Conservation (phyloP, 345 rosid species). For the Eucalyptus virginea region DNA sequence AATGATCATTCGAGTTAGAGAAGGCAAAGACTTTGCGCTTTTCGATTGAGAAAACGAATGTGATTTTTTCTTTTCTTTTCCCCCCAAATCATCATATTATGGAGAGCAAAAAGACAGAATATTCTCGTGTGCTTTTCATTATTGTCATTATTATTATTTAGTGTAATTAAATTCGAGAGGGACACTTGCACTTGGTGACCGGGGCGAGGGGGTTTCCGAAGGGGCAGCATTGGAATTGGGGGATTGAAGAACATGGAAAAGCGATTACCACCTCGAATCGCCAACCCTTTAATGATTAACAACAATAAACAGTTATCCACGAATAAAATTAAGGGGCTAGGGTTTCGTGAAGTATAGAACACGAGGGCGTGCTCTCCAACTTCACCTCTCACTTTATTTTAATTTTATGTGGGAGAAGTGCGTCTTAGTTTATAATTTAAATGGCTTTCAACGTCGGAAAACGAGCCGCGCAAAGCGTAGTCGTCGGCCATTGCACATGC, state of each 20-base stretch:
- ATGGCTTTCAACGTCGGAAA: neutral
- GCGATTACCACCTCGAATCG: slow-evolving; percentile 3
- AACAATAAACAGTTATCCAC: neutral
- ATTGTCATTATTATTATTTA: neutral
- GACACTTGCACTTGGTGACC: neutral
- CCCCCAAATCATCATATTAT: neutral
- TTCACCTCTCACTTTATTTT: neutral
- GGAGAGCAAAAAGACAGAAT: neutral
- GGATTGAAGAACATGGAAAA: neutral
- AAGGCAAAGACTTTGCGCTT: neutral
- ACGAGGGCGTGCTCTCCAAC: slow-evolving; percentile 2
- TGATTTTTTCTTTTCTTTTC: neutral
- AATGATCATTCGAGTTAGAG: neutral
- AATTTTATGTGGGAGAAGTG: neutral
- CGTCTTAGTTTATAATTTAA: neutral
- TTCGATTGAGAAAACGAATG: neutral
- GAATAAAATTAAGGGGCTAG: neutral
- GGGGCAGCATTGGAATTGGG: neutral
- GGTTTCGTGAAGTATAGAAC: neutral
- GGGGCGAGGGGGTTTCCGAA: neutral
- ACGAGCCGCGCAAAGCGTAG: neutral
- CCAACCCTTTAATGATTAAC: neutral
- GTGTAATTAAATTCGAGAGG: neutral
- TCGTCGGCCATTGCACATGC: neutral
- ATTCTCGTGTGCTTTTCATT: neutral